A percentile compares a stretch with the other conserved stretches of the same genome.
phyloP scores from a whole-genome alignment of 169 alveolate genomes.

The Plasmodium inui region DNA sequence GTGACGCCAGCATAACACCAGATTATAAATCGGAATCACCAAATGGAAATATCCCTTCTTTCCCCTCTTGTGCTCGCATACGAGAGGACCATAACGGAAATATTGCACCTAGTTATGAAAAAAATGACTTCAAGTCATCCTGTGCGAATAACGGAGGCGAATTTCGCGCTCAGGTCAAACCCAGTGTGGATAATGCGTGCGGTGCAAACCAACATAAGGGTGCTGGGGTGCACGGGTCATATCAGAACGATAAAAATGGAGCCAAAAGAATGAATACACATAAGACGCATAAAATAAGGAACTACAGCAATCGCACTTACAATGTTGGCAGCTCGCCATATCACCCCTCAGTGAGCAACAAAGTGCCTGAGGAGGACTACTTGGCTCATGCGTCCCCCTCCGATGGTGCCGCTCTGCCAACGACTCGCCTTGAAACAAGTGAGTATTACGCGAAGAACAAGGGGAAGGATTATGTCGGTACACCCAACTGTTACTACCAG shows the following conservation, averaged over 20 bases:
- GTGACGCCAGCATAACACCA: background rate
- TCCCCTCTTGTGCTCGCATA: background rate
- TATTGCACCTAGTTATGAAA: background rate
- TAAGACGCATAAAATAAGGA: background rate
- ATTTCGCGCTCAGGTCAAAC: background rate
- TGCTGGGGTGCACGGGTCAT: background rate
- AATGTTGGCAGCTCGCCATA: background rate
- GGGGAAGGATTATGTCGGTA: background rate
- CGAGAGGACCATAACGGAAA: background rate
- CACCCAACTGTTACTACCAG: background rate
- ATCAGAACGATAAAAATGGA: background rate
- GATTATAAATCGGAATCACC: background rate
- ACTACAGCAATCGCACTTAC: background rate
- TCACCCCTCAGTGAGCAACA: background rate
- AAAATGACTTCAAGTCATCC: background rate
- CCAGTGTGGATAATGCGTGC: background rate
- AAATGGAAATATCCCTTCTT: background rate
- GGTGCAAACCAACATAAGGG: background rate
- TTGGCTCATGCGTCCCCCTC: background rate
- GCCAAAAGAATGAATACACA: background rate
- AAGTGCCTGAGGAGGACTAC: slow-evolving; percentile 12
- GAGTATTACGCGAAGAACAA: slow-evolving; percentile 1
- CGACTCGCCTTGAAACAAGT: background rate
- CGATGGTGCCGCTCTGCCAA: background rate
- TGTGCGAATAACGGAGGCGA: background rate